Percentiles rank a stretch among this genome's conserved stretches.
phyloP scores from a whole-genome alignment of 1,139 yeast species.

The Geotrichum candidum region DNA sequence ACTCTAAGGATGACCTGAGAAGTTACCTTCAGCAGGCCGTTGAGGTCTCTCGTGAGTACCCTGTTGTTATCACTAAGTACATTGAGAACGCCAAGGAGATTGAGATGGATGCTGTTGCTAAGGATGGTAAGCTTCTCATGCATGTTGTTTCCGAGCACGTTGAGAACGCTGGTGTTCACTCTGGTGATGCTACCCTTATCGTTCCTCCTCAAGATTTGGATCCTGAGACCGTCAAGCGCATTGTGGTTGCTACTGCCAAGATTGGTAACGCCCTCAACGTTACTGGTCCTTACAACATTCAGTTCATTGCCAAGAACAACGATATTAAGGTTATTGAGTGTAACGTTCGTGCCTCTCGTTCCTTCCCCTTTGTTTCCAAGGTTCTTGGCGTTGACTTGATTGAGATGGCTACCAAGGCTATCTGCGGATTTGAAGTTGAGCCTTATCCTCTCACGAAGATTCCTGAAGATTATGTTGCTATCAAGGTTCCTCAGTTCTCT shows the following conservation, averaged over 20 bases:
- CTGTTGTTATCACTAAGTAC: conserved; percentile 94
- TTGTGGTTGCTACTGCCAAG: conserved; percentile 92
- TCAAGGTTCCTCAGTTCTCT: conserved; percentile 96
- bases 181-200: conserved; percentile 95
- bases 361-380: conserved; percentile 98
- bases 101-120: conserved; percentile 94
- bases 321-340: conserved; percentile 93
- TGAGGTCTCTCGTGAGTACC: conserved; percentile 89
- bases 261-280: conserved; percentile 95
- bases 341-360: conserved; percentile 96
- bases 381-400: conserved; percentile 95
- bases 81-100: conserved; percentile 95
- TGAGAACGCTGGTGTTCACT: conserved; percentile 97
- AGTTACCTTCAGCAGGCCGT: conserved; percentile 79
- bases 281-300: conserved; percentile 98
- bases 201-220: conserved; percentile 95
- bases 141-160: conserved; percentile 98
- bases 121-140: conserved; percentile 77
- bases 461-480: conserved; percentile 93
- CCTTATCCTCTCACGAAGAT: conserved; percentile 87
- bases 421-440: conserved; percentile 77
- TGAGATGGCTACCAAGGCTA: conserved; percentile 96
- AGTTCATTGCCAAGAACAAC: conserved; percentile 60
- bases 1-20: conserved; percentile 70
- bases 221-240: conserved; percentile 83